Base-by-base conservation (phyloP, 805 yeast species). In the Myxozyma neotropica region DNA sequence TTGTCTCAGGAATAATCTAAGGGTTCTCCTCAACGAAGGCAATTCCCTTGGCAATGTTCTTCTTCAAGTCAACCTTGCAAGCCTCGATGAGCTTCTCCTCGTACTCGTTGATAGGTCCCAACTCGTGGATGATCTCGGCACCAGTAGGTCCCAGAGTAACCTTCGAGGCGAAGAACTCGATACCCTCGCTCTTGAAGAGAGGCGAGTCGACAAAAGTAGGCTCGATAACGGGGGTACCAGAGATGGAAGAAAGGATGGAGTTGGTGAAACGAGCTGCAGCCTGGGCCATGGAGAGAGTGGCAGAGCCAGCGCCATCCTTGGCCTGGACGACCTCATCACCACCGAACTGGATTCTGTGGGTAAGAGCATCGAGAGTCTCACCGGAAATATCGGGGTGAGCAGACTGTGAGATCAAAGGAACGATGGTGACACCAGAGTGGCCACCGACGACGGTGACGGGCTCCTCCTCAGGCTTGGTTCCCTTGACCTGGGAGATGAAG, bases 261-360 rank as follows among this genome's bases (percentile, higher is more conserved):
- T 81, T 83, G 43, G 92, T 86, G 75, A 89, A 86, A 69, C 86
- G 83, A 76, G 86, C 90, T 46, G 68, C 68, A 21, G 90, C 65
- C 64, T 58, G 68, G 43, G 96, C 96, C 96, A 89, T 89, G 64
- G 96, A 89, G 70, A 89, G 81, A 63, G 96, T 89, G 68, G 96
- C 95, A 35, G 96, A 88, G 70, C 96, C 96, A 68, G 92, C 90
- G 76, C 96, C 96, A 72, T 88, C 84, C 82, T 89, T 89, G 70
- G 96, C 96, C 79, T 88, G 81, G 70, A 89, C 96, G 68, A 89
- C 96, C 81, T 89, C 96, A 73, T 89, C 96, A 80, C 96, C 96
- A 77, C 96, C 96, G 72, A 88, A 91, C 80, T 91, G 97, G 75
- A 91, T 89, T 77, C 96, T 86, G 82, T 89, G 83, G 73, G 89